Evolutionary conservation across 495 filamentous ascomycete genomes (phyloP), one percentile per base, ranked within the genome.

Genomic region (Daldinia childiae): DNA sequence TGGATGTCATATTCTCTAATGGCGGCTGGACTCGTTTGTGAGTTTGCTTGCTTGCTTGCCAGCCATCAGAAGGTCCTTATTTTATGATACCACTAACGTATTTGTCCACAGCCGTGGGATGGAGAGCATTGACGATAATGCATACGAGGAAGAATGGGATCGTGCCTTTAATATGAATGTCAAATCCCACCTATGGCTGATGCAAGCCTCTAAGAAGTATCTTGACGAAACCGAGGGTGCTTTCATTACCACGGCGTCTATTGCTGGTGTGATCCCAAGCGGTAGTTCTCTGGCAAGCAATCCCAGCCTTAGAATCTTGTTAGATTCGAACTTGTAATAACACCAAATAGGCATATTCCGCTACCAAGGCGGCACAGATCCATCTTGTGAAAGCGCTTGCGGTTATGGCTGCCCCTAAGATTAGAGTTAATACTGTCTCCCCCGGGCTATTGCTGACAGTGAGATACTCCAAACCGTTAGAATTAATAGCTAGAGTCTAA

Each of bases 141-240:
- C 85, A 34, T 72, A 78, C 24, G 87, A 89, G 66, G 82, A 83
- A 6, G 86, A 88, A 69, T 89, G 86, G 87, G 86, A 89, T 62
- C 67, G 62, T 17, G 84, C 84, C 66, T 88, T 86, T 71, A 81
- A 82, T 48, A 83, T 88, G 78, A 89, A 89, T 64, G 86, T 89
- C 29, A 89, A 89, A 73, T 81, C 79, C 12, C 86, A 88, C 58
- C 74, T 89, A 30, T 88, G 81, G 79, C 76, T 89, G 6, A 82
- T 87, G 72, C 81, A 87, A 27, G 84, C 83, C 0, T 79, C 82
- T 1, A 80, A 79, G 69, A 74, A 79, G 24, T 64, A 83, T 30
- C 79, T 88, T 17, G 83, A 86, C 9, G 76, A 80, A 56, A 79
- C 75, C 7, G 83, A 85, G 56, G 87, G 87, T 7, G 77, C 79